Base-by-base conservation (phyloP, 2,329 filamentous ascomycete species). In the Scedosporium minutisporum region DNA sequence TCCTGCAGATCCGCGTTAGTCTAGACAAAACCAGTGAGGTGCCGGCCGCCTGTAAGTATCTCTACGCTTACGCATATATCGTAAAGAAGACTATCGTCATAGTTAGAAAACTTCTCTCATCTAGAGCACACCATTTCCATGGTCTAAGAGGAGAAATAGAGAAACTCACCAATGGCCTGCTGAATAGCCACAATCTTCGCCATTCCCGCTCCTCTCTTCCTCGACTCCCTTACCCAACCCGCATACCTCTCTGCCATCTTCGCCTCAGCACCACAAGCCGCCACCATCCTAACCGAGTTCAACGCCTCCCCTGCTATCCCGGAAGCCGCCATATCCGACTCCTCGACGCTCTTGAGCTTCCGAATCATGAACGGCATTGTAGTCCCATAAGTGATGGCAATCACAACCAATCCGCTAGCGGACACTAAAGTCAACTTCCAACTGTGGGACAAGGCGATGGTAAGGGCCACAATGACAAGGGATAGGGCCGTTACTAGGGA, bases 361-460 rank as follows among this genome's bases (percentile, higher is more conserved):
- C 72, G 71, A 6, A 72, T 66, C 6, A 76, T 69, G 2, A 72
- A 60, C 0, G 77, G 75, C 0, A 74, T 51, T 1, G 71, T 70
- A 6, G 74, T 38, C 3, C 66, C 65, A 57, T 72, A 74, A 2
- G 70, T 65, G 14, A 75, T 23, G 0, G 73, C 27, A 6, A 80
- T 73, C 61, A 78, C 78, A 6, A 79, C 68, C 3, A 84, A 68
- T 0, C 76, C 72, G 0, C 78, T 74, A 44, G 77, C 80, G 0
- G 78, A 75, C 2, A 81, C 79, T 0, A 83, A 72, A 0, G 79
- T 82, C n/a, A 84, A 69, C 14, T 78, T 71, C 78, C 80, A 82
- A 33, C 76, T 80, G 64, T 80, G 81, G 16, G 73, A 68, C 65
- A 84, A 83, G 0, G 82, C 77, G 57, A 84, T 77, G 10, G 76